Evolutionary conservation across 129 eudicot species (phyloP), one percentile per base, ranked within the genome.

Genomic region (Tagetes patula): DNA sequence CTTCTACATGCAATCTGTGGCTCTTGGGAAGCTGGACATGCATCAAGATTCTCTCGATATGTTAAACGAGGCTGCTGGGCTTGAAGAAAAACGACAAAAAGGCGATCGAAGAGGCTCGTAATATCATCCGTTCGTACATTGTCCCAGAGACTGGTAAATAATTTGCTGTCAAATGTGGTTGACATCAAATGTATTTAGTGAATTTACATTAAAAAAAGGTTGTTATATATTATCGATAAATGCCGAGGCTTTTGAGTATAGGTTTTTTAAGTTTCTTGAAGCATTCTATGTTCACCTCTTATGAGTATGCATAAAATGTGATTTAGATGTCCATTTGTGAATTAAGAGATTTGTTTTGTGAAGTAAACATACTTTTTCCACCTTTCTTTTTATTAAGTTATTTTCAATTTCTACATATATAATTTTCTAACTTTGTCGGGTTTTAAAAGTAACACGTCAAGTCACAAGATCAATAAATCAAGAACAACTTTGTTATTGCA

Each of bases 1-100:
- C 20, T 90, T 90, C 67, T 90, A 85, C 84, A 90, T 90, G 96
- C 96, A 90, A 37, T 87, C 93, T 5, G 96, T 87, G 30, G 96
- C 96, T 71, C 91, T 90, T 20, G 82, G 80, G 27, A 90, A 90
- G 80, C 83, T 90, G 46, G 91, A 85, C 72, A 90, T 90, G 96
- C 91, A 90, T 70, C 92, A 87, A 71, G 96, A 90, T 61, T 82
- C 96, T 20, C 82, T 79, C 27, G 96, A 90, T 78, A 90, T 90
- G 96, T 68, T 90, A 76, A 85, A 87, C 8, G 96, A 90, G 74
- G 96, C 90, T 2, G 69, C 93, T 36, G 87, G 83, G 14, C 91
- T 90, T 2, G 96, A 87, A 85, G 87, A 87, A 74, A 90, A 85
- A 79, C 70, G 83, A 81, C 87, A 87, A 34, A 90, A 90, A 72